phyloP scores from a whole-genome alignment of 2,329 filamentous ascomycete genomes.

The Neonectria hederae region DNA sequence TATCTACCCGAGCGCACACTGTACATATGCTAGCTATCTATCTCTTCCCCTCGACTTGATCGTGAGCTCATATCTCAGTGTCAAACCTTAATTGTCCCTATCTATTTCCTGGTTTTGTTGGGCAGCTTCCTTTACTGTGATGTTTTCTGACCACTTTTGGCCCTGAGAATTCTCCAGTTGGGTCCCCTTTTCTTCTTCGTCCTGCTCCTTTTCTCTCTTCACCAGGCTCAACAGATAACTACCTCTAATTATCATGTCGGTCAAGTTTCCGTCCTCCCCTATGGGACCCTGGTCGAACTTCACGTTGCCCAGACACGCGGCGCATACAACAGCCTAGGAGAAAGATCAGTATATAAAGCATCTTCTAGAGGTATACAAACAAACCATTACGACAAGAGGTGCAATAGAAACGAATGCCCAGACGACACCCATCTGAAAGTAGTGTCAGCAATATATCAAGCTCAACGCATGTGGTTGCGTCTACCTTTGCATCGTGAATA shows the following conservation, averaged over 20 bases:
- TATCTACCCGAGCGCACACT: neutral
- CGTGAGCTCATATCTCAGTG: neutral
- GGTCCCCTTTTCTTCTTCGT: constrained; percentile 27
- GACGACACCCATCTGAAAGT: constrained; percentile 62
- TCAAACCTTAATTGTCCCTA: constrained; percentile 5
- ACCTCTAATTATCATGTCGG: constrained; percentile 43
- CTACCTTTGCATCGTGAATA: constrained; percentile 42
- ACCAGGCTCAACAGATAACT: constrained; percentile 44
- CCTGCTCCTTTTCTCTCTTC: constrained; percentile 26
- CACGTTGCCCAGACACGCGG: constrained; percentile 46
- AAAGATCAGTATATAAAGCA: constrained; percentile 14
- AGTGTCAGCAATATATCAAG: neutral
- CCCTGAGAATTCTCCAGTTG: constrained; percentile 28
- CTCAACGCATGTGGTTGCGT: neutral
- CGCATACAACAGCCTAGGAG: constrained; percentile 39
- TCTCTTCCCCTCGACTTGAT: neutral
- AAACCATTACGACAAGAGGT: constrained; percentile 62
- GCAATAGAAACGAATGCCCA: constrained; percentile 71
- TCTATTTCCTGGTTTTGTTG: constrained; percentile 10
- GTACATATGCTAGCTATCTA: neutral
- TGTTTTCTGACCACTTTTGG: constrained; percentile 14
- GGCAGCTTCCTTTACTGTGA: neutral
- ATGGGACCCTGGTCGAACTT: constrained; percentile 41
- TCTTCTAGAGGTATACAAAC: constrained; percentile 11
- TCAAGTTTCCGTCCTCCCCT: constrained; percentile 38